Evolutionary conservation across 2,329 filamentous ascomycete species (phyloP), one percentile per base, ranked within the genome.

Genomic region (Knoxdaviesia capensis): DNA sequence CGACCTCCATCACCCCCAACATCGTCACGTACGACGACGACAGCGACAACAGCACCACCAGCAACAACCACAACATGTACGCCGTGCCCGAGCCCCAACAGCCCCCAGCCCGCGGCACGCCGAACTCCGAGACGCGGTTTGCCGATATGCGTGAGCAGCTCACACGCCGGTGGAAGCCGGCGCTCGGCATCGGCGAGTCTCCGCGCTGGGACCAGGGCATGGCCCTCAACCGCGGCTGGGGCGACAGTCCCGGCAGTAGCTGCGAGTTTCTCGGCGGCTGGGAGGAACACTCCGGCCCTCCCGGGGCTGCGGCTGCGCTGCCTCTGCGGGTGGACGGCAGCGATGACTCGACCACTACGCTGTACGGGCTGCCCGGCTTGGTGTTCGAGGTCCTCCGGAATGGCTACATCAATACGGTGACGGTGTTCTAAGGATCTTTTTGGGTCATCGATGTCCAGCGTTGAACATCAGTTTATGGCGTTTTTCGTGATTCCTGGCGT

Each of bases 351-450:
- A 75, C 71, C 43, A 94, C 87, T 10, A 88, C 87, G 47, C 60
- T 98, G 31, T 96, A 85, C 61, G 87, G 88, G 1, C 94, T 94
- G 53, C 88, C 90, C 0, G 88, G 90, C 0, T 62, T 96, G 58
- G 75, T 94, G 39, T 96, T 98, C 62, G 90, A 98, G 61, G 88
- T 98, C 31, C 61, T 96, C 57, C 87, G 83, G 73, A 94, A 93
- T 54, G 86, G 83, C 4, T 79, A 76, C 46, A 82, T 98, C 29
- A 92, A 85, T 58, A 81, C 83, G 30, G 65, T 96, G 56, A 96
- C 88, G 7, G 77, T 94, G 29, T 94, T 87, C 63, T 94, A 56
- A 71, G 9, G 6, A 20, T 35, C 30, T 28, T 7, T 20, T 38
- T 9, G 20, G 20, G 20, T 3, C 20, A 20, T 20, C 20, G 20